Percentiles rank a stretch among this genome's conserved stretches.
Conservation (phyloP, 2,329 filamentous ascomycete species). For the Colletotrichum musicola region DNA sequence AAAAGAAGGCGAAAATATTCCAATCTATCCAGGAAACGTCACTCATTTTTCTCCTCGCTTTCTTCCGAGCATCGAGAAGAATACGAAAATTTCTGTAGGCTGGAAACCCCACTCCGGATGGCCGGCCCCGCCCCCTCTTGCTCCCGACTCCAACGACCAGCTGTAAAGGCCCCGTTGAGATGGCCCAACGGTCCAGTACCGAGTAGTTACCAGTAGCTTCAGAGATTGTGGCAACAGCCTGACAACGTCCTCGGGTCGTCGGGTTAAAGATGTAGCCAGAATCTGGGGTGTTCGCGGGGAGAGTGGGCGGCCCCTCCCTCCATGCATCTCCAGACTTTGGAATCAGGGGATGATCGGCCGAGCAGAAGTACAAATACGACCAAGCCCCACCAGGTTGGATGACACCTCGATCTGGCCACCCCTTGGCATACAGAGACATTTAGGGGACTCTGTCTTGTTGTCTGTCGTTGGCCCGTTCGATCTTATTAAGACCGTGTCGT, state of each 20-base stretch:
- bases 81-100: too few species aligned
- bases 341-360: slow-evolving; percentile 8
- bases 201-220: background rate
- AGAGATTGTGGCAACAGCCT: background rate
- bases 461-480: background rate
- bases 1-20: too few species aligned
- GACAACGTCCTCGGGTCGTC: slow-evolving; percentile 13
- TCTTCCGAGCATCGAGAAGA: too few species aligned
- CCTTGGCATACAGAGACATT: background rate
- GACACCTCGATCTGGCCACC: background rate
- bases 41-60: too few species aligned
- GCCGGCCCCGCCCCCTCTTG: background rate
- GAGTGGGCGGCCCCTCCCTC: background rate
- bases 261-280: slow-evolving; percentile 26
- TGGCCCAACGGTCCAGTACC: background rate
- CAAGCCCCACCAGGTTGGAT: slow-evolving; percentile 26
- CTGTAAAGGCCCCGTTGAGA: background rate
- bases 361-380: slow-evolving; percentile 5
- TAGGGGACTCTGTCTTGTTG: background rate
- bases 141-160: slow-evolving; percentile 2
- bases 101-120: background rate
- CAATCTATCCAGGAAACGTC: too few species aligned
- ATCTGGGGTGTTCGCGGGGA: slow-evolving; percentile 17
- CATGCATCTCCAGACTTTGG: background rate
- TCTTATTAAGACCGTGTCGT: background rate